Percentiles rank a stretch among this genome's conserved stretches.
Evolutionary conservation across 352 stramenopile genomes (phyloP).

Genomic region (Phytophthora chlamydospora): DNA sequence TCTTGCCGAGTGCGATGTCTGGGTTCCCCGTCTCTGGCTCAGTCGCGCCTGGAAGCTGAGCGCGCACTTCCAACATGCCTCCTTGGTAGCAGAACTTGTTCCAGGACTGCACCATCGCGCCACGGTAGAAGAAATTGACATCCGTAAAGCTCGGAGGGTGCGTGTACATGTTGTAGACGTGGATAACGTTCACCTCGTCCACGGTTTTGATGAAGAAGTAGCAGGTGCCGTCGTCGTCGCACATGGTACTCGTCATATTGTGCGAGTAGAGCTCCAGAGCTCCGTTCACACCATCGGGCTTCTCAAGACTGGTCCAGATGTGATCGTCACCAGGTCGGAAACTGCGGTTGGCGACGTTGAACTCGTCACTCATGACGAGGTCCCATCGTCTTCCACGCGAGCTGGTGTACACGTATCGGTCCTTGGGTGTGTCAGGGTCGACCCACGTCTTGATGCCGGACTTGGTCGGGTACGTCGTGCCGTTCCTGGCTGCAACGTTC

Average conservation of each 20-base stretch:
- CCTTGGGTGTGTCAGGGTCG: conserved; percentile 52
- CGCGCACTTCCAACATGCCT: conserved; percentile 89
- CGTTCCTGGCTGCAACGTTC: conserved; percentile 16
- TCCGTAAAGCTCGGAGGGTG: conserved; percentile 50
- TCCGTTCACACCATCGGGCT: no score
- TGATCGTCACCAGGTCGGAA: conserved; percentile 90
- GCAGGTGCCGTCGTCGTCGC: no score
- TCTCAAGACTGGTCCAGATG: no score
- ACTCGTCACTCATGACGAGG: conserved; percentile 77
- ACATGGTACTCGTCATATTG: no score
- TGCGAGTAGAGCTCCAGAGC: no score
- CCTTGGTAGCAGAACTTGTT: conserved; percentile 97
- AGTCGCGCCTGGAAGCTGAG: conserved; percentile 86
- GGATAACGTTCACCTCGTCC: conserved; percentile 37
- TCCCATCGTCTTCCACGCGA: conserved; percentile 62
- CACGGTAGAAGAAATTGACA: conserved; percentile 61
- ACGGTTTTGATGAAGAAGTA: conserved; percentile 59
- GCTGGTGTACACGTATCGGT: conserved; percentile 37
- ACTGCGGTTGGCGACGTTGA: conserved; percentile 56
- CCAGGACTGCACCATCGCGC: conserved; percentile 93
- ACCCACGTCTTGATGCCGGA: conserved; percentile 59
- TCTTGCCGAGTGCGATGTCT: conserved; percentile 33
- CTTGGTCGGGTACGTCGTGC: conserved; percentile 47
- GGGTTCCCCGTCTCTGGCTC: conserved; percentile 48
- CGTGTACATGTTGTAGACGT: conserved; percentile 67